Evolutionary conservation across 1,284 basidiomycete species (phyloP).

Genomic region (Leucoagaricus sp.): DNA sequence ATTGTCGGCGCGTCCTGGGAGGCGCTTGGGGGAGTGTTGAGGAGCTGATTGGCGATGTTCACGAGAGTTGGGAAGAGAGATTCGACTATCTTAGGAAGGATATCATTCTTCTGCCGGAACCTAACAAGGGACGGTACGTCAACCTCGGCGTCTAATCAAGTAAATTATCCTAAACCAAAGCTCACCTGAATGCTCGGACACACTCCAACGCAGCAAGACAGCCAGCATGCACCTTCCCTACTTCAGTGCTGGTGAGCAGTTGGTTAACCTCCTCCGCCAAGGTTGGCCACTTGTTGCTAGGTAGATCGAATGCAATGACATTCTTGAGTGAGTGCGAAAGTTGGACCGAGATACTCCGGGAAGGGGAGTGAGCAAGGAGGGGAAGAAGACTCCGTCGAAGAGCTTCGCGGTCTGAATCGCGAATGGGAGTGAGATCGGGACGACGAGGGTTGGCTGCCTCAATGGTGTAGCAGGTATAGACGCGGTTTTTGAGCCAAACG

Average conservation of each 20-base stretch:
- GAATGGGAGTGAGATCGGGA: constrained; percentile 62
- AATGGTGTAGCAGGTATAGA: constrained; percentile 60
- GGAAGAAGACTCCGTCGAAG: constrained; percentile 68
- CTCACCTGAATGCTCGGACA: constrained; percentile 65
- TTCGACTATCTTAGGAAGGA: constrained; percentile 59
- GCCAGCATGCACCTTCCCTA: constrained; percentile 76
- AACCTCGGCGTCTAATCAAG: too few relatives aligned
- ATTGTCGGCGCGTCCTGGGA: constrained; percentile 74
- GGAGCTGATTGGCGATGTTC: constrained; percentile 64
- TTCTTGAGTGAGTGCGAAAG: constrained; percentile 71
- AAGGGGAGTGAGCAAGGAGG: constrained; percentile 67
- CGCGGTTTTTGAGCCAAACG: constrained; percentile 87
- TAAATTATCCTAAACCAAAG: constrained; percentile 5
- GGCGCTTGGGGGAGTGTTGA: constrained; percentile 58
- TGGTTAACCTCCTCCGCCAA: constrained; percentile 64
- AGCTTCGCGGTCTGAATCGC: constrained; percentile 65
- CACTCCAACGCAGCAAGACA: constrained; percentile 75
- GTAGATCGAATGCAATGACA: constrained; percentile 74
- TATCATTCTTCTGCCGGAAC: constrained; percentile 63
- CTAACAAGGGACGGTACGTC: constrained; percentile 34
- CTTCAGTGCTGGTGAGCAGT: constrained; percentile 62
- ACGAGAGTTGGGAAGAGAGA: constrained; percentile 76
- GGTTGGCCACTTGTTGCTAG: constrained; percentile 65
- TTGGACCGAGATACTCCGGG: constrained; percentile 72
- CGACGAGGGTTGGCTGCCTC: constrained; percentile 41